Evolutionary conservation across 768 basidiomycete species (phyloP).

Genomic region (Boletus subparvulus): DNA sequence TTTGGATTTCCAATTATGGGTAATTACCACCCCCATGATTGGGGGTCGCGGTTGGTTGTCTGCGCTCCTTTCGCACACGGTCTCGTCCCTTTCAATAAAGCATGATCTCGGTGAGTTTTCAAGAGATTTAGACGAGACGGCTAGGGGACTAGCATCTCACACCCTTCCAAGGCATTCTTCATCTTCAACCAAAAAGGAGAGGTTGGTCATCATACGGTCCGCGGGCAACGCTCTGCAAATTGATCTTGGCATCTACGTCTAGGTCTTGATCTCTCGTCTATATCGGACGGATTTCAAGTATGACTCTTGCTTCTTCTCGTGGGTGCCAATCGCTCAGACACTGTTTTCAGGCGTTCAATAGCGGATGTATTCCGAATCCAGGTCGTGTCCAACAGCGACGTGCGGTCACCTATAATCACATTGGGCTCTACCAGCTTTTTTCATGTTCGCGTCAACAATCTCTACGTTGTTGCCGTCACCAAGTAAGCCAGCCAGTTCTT

Average conservation of each 20-base stretch:
- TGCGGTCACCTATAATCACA: slow-evolving; percentile 95
- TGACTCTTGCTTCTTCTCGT: slow-evolving; percentile 25
- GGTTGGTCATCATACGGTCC: slow-evolving; percentile 47
- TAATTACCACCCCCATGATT: slow-evolving; percentile 28
- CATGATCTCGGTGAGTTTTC: slow-evolving; percentile 49
- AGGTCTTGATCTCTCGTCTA: slow-evolving; percentile 95
- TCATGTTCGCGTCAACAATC: slow-evolving; percentile 92
- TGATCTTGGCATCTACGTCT: slow-evolving; percentile 6
- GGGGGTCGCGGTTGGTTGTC: slow-evolving; percentile 4
- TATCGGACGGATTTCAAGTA: slow-evolving; percentile 98
- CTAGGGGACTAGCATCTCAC: neutral
- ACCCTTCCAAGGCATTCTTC: slow-evolving; percentile 81
- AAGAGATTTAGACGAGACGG: neutral
- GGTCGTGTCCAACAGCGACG: slow-evolving; percentile 96
- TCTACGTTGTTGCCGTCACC: slow-evolving; percentile 94
- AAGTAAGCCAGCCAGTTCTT: slow-evolving; percentile 57
- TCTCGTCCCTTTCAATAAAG: slow-evolving; percentile 3
- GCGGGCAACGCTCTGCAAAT: neutral
- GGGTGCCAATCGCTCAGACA: neutral
- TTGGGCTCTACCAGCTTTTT: slow-evolving; percentile 99
- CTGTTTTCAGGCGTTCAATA: slow-evolving; percentile 74
- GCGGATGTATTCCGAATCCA: slow-evolving; percentile 99
- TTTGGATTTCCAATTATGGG: no score
- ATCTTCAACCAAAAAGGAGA: slow-evolving; percentile 99
- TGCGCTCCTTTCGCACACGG: slow-evolving; percentile 1